phyloP scores from a whole-genome alignment of 768 basidiomycete genomes.

The Amylocystis lapponica region DNA sequence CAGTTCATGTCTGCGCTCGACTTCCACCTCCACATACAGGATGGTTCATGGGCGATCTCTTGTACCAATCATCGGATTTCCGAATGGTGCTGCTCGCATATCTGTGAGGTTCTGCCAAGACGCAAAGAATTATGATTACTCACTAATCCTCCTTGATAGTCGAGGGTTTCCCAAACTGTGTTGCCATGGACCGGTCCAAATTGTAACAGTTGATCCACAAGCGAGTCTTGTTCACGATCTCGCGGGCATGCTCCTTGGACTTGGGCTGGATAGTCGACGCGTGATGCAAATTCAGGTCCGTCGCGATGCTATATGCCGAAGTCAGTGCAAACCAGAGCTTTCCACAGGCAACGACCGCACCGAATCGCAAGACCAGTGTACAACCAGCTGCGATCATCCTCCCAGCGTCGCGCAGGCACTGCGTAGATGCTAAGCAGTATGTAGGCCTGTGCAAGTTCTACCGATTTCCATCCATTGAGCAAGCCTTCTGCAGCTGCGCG shows the following conservation, averaged over 20 bases:
- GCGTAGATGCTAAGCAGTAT: conserved; percentile 81
- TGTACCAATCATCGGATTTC: conserved; percentile 71
- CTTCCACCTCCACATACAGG: conserved; percentile 32
- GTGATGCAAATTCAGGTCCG: conserved; percentile 83
- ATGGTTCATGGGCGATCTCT: conserved; percentile 55
- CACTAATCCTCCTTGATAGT: conserved; percentile 84
- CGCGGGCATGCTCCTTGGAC: conserved; percentile 72
- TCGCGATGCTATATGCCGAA: conserved; percentile 61
- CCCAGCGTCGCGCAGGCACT: conserved; percentile 78
- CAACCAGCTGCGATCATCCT: conserved; percentile 87
- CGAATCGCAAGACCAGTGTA: conserved; percentile 85
- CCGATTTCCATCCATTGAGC: conserved; percentile 49
- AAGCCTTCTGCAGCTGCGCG: conserved; percentile 76
- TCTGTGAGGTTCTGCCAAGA: background rate
- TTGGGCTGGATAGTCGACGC: conserved; percentile 68
- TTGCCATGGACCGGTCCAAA: conserved; percentile 80
- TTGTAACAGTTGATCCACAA: conserved; percentile 92
- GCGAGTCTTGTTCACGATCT: conserved; percentile 79
- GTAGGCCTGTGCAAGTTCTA: conserved; percentile 89
- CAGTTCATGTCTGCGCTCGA: too few relatives aligned
- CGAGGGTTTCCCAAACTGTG: conserved; percentile 85
- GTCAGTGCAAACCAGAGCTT: conserved; percentile 5
- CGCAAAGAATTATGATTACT: conserved; percentile 16
- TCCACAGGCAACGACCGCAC: conserved; percentile 25
- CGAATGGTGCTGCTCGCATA: conserved; percentile 49